phyloP scores from a whole-genome alignment of 192 early-diverging fungal genomes.

The Coemansia sp. region DNA sequence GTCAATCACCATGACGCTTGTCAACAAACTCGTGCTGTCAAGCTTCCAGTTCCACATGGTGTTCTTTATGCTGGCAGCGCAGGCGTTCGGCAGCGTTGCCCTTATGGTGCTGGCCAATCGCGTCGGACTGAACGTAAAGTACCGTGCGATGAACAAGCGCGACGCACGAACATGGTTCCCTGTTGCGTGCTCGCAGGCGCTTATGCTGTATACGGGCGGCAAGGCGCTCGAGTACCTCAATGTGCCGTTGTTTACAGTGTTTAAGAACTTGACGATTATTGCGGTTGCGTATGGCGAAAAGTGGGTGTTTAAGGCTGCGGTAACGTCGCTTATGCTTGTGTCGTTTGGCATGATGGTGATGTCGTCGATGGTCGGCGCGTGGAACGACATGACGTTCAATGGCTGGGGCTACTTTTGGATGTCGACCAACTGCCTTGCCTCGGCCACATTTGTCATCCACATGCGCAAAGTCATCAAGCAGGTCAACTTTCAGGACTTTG shows the following conservation, averaged over 20 bases:
- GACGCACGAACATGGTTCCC: slow-evolving; percentile 78
- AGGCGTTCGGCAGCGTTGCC: slow-evolving; percentile 65
- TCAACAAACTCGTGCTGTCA: slow-evolving; percentile 84
- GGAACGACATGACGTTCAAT: slow-evolving; percentile 67
- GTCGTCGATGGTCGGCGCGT: slow-evolving; percentile 85
- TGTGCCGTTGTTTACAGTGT: slow-evolving; percentile 95
- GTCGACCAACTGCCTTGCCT: slow-evolving; percentile 85
- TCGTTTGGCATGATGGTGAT: slow-evolving; percentile 86
- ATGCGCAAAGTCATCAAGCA: slow-evolving; percentile 89
- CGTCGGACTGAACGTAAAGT: slow-evolving; percentile 60
- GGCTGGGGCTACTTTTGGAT: slow-evolving; percentile 84
- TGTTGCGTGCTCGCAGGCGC: slow-evolving; percentile 78
- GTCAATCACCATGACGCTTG: slow-evolving; percentile 87
- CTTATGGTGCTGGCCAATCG: slow-evolving; percentile 60
- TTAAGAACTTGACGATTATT: slow-evolving; percentile 99
- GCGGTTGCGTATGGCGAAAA: slow-evolving; percentile 93
- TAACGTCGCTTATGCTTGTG: slow-evolving; percentile 77
- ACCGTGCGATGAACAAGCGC: slow-evolving; percentile 63
- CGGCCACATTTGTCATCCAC: slow-evolving; percentile 82
- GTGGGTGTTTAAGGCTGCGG: slow-evolving; percentile 74
- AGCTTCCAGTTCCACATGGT: slow-evolving; percentile 84
- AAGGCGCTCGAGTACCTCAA: slow-evolving; percentile 90
- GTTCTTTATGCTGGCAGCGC: slow-evolving; percentile 76
- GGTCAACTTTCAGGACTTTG: slow-evolving; percentile 94
- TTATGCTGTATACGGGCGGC: slow-evolving; percentile 97